Evolutionary conservation across 2,329 filamentous ascomycete genomes (phyloP), one percentile per base, ranked within the genome.

Genomic region (Fusarium vanettenii): DNA sequence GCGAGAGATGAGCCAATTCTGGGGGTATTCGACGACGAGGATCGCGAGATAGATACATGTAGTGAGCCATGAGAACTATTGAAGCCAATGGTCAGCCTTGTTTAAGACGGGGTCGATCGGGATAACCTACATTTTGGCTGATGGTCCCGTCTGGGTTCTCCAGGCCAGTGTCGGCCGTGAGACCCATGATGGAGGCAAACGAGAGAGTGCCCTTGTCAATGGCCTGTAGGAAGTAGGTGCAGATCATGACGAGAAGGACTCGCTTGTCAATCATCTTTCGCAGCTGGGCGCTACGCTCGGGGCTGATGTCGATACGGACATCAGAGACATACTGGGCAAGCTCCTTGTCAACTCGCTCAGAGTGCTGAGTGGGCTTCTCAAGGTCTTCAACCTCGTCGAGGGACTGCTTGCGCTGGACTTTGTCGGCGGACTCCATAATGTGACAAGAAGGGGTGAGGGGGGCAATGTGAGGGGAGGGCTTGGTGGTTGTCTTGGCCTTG

Each of bases 31-130:
- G 74, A 93, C 92, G 57, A 91, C 82, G 31, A 94, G 84, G 35
- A 94, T 90, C 59, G 89, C 91, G 71, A 94, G 90, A 84, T 94
- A 94, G 74, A 94, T 93, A 85, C 90, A 93, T 20, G 92, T 93
- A 0, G 90, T 92, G 63, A 94, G 84, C 92, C 92, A 94, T 25
- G 87, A 88, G 80, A 90, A 94, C 86, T 93, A 78, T 60, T n/a
- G n/a, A 9, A 48, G 31, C 9, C 25, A 27, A n/a, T 20, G 10
- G 62, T 69, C 59, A 73, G 66, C n/a, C n/a, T 52, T 52, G 48
- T 13, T 29, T 5, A 29, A 27, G 25, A 31, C 11, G 16, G 18
- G 25, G 18, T 13, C 16, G 18, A 52, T 52, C 16, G 6, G 48
- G 48, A 25, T 7, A 27, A 39, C 33, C 71, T 11, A 78, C 76